These are phyloP conservation scores for Pichia sp. DNA, from an alignment of 1,139 yeast species.

Conservation along the genomic window DNA sequence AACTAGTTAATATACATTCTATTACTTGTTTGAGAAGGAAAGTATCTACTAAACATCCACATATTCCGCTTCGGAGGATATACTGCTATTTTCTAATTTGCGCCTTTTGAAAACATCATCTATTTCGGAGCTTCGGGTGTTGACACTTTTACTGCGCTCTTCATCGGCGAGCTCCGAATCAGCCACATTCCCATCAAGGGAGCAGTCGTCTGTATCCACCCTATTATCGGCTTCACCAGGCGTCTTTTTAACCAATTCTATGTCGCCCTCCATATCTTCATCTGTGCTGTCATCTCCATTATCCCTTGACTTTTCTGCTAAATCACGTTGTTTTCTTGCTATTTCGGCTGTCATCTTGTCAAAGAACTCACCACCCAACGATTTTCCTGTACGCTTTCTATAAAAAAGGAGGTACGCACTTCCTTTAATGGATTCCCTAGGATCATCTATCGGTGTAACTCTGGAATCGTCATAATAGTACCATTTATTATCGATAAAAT, in stretches of 20 bases:
- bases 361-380: constrained; percentile 24
- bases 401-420: constrained; percentile 89
- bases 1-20: too few relatives aligned
- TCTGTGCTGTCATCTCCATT: constrained; percentile 1
- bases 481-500: constrained; percentile 74
- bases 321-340: constrained; percentile 9
- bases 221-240: too few relatives aligned
- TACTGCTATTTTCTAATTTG: too few relatives aligned
- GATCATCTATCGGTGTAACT: constrained; percentile 48
- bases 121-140: too few relatives aligned
- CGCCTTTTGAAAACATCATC: too few relatives aligned
- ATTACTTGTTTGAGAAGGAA: too few relatives aligned
- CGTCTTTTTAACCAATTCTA: background rate
- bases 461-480: constrained; percentile 85
- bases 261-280: constrained; percentile 2
- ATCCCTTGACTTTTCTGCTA: constrained; percentile 10
- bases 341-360: constrained; percentile 15
- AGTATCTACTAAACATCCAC: too few relatives aligned
- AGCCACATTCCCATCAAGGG: too few relatives aligned
- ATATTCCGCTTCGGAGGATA: too few relatives aligned
- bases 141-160: too few relatives aligned
- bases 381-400: constrained; percentile 39
- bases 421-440: constrained; percentile 58
- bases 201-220: too few relatives aligned
- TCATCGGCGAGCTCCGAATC: too few relatives aligned